A percentile compares a stretch with the other conserved stretches of the same genome.
Evolutionary conservation across 139 green algal species (phyloP).

Genomic region (Zygnema circumcarinatum): DNA sequence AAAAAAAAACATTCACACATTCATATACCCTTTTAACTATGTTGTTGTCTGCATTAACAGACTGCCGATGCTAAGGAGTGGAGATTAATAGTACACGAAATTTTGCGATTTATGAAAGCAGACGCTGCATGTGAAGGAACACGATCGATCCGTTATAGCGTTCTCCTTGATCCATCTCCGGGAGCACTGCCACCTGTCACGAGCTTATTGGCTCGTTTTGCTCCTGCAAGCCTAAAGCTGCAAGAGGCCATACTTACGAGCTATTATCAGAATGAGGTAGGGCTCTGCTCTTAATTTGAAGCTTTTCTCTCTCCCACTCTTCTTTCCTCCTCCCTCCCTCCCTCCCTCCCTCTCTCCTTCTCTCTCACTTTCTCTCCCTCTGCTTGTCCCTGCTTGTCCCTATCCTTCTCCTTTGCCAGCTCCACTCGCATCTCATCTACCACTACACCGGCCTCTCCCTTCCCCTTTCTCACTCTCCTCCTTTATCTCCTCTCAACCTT

Average conservation of each 20-base stretch:
- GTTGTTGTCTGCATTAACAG: no score
- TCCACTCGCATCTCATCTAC: no score
- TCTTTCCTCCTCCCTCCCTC: neutral
- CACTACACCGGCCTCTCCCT: no score
- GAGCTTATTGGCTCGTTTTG: constrained; percentile 43
- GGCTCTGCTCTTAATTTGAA: neutral
- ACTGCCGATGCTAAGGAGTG: constrained; percentile 42
- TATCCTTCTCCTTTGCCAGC: no score
- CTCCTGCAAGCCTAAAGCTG: constrained; percentile 61
- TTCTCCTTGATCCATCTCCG: constrained; percentile 37
- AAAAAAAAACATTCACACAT: no score
- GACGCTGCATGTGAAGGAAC: constrained; percentile 56
- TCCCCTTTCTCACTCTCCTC: no score
- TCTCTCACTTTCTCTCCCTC: constrained; percentile 7
- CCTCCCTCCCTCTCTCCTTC: neutral
- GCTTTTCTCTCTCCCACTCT: neutral
- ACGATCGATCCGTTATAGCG: constrained; percentile 29
- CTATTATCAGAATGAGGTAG: constrained; percentile 63
- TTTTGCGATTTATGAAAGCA: constrained; percentile 68
- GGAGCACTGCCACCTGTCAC: constrained; percentile 26
- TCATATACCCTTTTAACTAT: no score
- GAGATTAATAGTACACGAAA: constrained; percentile 58
- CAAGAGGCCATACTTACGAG: constrained; percentile 67
- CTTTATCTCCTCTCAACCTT: no score
- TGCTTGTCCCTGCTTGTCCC: no score